Evolutionary conservation across 78 protist genomes (phyloP), one percentile per base, ranked within the genome.

Genomic region (Dictyostelium intermedium): DNA sequence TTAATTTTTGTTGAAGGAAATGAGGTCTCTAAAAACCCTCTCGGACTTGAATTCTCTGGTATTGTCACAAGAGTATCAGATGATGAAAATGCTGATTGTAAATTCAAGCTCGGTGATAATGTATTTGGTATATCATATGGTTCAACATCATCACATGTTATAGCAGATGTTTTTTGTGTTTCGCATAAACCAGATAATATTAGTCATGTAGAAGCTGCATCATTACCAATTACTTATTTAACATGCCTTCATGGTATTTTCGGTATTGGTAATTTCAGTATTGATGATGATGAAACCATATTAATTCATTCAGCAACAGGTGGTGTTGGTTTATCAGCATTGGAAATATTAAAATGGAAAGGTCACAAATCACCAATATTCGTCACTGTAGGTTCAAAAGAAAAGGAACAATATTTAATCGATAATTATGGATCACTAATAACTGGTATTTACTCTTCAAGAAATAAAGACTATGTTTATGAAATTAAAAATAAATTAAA

Each of bases 301-400:
- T 34, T 83, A n/a, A 83, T 83, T 30, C 87, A 83, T 25, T 39
- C 80, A 5, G 87, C 79, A 25, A 83, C 79, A 25, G 78, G 78
- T 63, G 78, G 78, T 66, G 30, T 63, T n/a, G 87, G 80, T 63
- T 25, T 83, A 25, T 5, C 98, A 9, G 93, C 97, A 10, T 61
- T 97, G n/a, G 86, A 97, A 39, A 84, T 97, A 30, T 95, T 92
- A 30, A 96, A 95, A 84, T 89, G 85, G 85, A 81, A 56, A 53
- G 83, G 97, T 97, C 32, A 23, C 5, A 39, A 34, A 32, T 11
- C 23, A 5, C 8, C 25, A 5, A 3, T 83, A 11, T 79, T 79
- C 56, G 63, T 45, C 3, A 79, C 84, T 6, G 84, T 79, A 25
- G 84, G 84, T 14, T 79, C 84, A 47, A 13, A 45, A 50, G 70